phyloP scores from a whole-genome alignment of 805 yeast genomes.

The Yarrowia deformans region DNA sequence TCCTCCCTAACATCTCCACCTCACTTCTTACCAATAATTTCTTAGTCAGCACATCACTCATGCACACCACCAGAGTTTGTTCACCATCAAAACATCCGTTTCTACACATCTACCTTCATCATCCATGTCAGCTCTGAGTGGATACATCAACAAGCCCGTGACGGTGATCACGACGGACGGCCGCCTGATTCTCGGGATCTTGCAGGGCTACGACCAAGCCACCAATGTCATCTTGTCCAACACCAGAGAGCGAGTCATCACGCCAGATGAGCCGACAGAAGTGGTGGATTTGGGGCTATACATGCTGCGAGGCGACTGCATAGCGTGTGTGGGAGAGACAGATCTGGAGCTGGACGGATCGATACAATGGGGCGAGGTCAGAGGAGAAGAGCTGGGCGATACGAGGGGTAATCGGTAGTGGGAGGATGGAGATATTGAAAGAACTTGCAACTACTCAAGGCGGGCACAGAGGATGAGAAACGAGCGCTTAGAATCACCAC shows the following conservation, averaged over 20 bases:
- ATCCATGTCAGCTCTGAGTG: slow-evolving; percentile 45
- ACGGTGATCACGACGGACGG: slow-evolving; percentile 52
- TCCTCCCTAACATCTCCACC: too few relatives aligned
- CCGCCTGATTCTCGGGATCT: slow-evolving; percentile 47
- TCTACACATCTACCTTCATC: background rate
- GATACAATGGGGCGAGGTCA: slow-evolving; percentile 50
- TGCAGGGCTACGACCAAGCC: slow-evolving; percentile 52
- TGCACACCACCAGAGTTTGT: slow-evolving; percentile 30
- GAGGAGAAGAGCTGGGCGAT: slow-evolving; percentile 42
- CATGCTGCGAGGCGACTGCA: slow-evolving; percentile 51
- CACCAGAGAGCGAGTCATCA: slow-evolving; percentile 47
- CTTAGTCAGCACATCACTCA: slow-evolving; percentile 1
- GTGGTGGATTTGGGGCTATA: slow-evolving; percentile 49
- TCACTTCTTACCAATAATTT: too few relatives aligned
- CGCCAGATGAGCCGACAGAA: slow-evolving; percentile 46
- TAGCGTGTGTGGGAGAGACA: slow-evolving; percentile 49
- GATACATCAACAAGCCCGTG: slow-evolving; percentile 45
- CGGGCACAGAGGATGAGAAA: too few relatives aligned
- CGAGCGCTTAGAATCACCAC: too few relatives aligned
- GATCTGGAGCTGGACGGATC: slow-evolving; percentile 48
- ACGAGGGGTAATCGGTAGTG: slow-evolving; percentile 20
- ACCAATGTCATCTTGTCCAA: slow-evolving; percentile 50
- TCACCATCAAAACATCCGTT: background rate
- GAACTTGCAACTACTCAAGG: too few relatives aligned
- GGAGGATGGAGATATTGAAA: background rate